A percentile compares a stretch with the other conserved stretches of the same genome.
Conservation (phyloP, 2,329 filamentous ascomycete genomes). For the Elsinoe ampelina region DNA sequence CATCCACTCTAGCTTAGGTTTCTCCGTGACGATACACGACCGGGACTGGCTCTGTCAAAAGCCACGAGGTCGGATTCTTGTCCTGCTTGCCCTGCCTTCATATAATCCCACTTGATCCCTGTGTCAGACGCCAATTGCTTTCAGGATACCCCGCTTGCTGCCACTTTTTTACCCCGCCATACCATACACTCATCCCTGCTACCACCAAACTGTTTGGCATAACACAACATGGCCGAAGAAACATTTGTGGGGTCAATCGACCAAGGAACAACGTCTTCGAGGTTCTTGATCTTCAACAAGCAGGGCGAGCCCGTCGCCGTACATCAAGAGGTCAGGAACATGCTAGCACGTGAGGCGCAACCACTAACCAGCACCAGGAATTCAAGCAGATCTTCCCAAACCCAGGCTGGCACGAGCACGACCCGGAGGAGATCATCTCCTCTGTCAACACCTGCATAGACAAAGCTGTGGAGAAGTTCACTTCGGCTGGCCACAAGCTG, state of each 20-base stretch:
- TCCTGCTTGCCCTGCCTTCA: not conserved
- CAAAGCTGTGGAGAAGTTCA: slow-evolving; percentile 61
- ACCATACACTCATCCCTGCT: not conserved
- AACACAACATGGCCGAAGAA: slow-evolving; percentile 28
- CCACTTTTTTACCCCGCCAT: not conserved
- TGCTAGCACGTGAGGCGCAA: not conserved
- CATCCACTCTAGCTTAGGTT: not conserved
- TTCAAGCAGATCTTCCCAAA: slow-evolving; percentile 77
- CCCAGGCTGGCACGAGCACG: slow-evolving; percentile 89
- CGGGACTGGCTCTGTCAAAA: not conserved
- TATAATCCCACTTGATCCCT: not conserved
- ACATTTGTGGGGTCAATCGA: slow-evolving; percentile 82
- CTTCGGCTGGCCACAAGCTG: slow-evolving; percentile 56
- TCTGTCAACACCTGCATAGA: slow-evolving; percentile 75
- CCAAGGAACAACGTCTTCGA: slow-evolving; percentile 79
- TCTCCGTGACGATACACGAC: slow-evolving; percentile 4
- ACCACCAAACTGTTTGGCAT: not conserved
- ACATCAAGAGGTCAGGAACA: slow-evolving; percentile 53
- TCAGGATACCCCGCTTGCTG: not conserved
- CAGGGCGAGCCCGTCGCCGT: slow-evolving; percentile 67
- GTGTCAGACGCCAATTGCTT: not conserved
- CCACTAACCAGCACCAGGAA: slow-evolving; percentile 36
- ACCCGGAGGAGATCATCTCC: slow-evolving; percentile 64
- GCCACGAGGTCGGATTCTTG: slow-evolving; percentile 1
- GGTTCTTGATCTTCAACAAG: slow-evolving; percentile 84